Evolutionary conservation across 768 basidiomycete species (phyloP).

Genomic region (Cyclocybe aegerita): DNA sequence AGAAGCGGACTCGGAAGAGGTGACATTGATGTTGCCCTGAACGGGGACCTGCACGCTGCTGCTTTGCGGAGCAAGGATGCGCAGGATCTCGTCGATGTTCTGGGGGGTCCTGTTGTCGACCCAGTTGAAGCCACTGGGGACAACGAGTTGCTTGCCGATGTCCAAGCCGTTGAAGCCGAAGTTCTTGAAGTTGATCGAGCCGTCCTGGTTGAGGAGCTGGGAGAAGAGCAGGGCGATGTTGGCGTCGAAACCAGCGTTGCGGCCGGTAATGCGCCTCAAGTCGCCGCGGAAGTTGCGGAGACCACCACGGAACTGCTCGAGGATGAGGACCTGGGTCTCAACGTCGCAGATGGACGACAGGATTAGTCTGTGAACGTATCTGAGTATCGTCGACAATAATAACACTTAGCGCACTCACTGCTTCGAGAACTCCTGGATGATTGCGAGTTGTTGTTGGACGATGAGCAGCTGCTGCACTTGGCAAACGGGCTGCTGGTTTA

Average conservation of each 20-base stretch:
- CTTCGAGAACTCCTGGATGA: conserved; percentile 36
- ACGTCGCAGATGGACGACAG: conserved; percentile 33
- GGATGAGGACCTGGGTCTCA: conserved; percentile 34
- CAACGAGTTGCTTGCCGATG: conserved; percentile 25
- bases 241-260: conserved; percentile 31
- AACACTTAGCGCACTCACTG: conserved; percentile 9
- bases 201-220: conserved; percentile 27
- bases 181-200: conserved; percentile 26
- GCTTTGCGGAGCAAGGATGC: not conserved
- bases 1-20: too few species aligned
- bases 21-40: too few species aligned
- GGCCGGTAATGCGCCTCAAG: conserved; percentile 26
- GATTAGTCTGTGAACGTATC: conserved; percentile 21
- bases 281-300: conserved; percentile 29
- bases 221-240: conserved; percentile 27
- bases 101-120: conserved; percentile 20
- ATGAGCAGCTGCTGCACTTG: conserved; percentile 25
- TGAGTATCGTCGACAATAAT: not conserved
- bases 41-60: too few species aligned
- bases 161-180: conserved; percentile 32
- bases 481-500: conserved; percentile 26
- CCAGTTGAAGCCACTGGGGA: conserved; percentile 27
- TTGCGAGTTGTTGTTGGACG: conserved; percentile 32
- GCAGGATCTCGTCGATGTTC: conserved; percentile 21
- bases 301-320: conserved; percentile 32